These are phyloP conservation scores for Penicillium fimorum DNA, from an alignment of 495 filamentous ascomycete genomes.

Conservation along the genomic window DNA sequence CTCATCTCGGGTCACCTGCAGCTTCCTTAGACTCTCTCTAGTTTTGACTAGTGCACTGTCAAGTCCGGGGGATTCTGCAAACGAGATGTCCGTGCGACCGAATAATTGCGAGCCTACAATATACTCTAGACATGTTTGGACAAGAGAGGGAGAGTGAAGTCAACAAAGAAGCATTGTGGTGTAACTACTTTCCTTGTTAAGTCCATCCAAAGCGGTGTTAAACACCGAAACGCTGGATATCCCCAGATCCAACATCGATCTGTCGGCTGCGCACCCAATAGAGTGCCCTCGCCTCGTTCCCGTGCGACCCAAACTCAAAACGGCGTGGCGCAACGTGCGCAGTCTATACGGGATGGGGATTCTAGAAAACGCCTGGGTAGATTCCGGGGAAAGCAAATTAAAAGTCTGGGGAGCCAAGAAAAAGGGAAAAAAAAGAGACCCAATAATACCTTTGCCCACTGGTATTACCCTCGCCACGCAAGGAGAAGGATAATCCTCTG, in stretches of 20 bases:
- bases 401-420: constrained; percentile 10
- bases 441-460: neutral
- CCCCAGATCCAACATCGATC: constrained; percentile 15
- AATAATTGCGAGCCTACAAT: neutral
- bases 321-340: constrained; percentile 26
- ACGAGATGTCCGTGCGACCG: constrained; percentile 32
- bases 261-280: constrained; percentile 17
- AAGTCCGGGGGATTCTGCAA: constrained; percentile 32
- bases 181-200: neutral
- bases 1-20: constrained; percentile 34
- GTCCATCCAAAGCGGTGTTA: neutral
- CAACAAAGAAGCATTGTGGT: neutral
- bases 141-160: neutral
- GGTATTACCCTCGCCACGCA: neutral
- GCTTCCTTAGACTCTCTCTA: constrained; percentile 26
- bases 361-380: constrained; percentile 23
- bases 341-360: constrained; percentile 14
- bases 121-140: neutral
- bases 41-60: constrained; percentile 20
- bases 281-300: constrained; percentile 14
- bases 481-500: constrained; percentile 10
- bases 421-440: neutral
- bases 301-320: constrained; percentile 29
- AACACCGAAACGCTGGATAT: constrained; percentile 22
- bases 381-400: constrained; percentile 12